Evolutionary conservation across 805 yeast species (phyloP).

Genomic region (Saturnispora hagleri): DNA sequence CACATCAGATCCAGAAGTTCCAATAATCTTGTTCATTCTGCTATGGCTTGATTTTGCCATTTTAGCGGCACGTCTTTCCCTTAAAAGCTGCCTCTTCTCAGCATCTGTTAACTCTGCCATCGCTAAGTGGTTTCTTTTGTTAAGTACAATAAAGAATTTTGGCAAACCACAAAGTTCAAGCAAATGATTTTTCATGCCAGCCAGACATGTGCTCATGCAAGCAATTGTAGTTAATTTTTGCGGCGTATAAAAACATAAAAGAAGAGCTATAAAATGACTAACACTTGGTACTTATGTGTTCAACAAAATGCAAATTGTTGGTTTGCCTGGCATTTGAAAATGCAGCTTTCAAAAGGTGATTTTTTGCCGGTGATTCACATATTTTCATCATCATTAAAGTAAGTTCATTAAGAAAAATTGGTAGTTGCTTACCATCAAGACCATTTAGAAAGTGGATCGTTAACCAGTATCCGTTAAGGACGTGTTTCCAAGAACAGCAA

Average conservation of each 20-base stretch:
- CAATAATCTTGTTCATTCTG: slow-evolving; percentile 43
- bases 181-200: not conserved
- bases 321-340: not conserved
- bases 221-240: too few relatives aligned
- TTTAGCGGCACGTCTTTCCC: slow-evolving; percentile 61
- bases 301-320: not conserved
- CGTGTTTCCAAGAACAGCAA: slow-evolving; percentile 8
- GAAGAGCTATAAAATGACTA: not conserved
- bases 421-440: not conserved
- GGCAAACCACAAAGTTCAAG: not conserved
- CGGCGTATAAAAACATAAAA: not conserved
- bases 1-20: slow-evolving; percentile 30
- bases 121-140: not conserved
- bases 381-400: not conserved
- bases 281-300: not conserved
- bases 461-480: not conserved
- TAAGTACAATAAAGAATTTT: not conserved
- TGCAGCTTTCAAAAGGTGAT: not conserved
- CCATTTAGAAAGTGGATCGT: not conserved
- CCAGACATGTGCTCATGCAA: not conserved
- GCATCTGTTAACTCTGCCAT: slow-evolving; percentile 35
- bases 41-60: slow-evolving; percentile 45
- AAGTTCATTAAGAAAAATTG: not conserved
- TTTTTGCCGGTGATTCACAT: not conserved
- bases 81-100: slow-evolving; percentile 46